A percentile compares a stretch with the other conserved stretches of the same genome.
Evolutionary conservation across 1,284 basidiomycete genomes (phyloP).

Genomic region (Pulchroboletus neoregius): DNA sequence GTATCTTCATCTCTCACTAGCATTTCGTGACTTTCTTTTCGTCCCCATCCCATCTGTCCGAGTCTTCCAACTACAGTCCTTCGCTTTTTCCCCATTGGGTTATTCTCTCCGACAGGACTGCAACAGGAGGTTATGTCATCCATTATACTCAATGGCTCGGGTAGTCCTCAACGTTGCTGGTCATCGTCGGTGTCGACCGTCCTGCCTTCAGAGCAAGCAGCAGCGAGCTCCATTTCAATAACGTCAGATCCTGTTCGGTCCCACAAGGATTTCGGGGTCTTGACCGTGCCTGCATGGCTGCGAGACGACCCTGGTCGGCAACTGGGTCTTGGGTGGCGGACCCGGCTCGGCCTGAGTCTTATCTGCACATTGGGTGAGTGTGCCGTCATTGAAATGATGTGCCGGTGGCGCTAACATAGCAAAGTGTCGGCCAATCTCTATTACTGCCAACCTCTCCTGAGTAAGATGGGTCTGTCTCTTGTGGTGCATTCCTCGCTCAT

Average conservation of each 20-base stretch:
- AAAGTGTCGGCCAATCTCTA: slow-evolving; percentile 63
- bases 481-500: slow-evolving; percentile 6
- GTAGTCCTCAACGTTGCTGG: slow-evolving; percentile 8
- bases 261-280: slow-evolving; percentile 52
- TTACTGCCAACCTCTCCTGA: slow-evolving; percentile 70
- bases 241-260: neutral
- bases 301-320: slow-evolving; percentile 56
- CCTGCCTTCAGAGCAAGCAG: slow-evolving; percentile 8
- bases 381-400: slow-evolving; percentile 37
- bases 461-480: slow-evolving; percentile 35
- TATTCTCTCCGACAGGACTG: neutral
- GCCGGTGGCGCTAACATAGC: neutral
- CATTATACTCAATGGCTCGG: slow-evolving; percentile 16
- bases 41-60: slow-evolving; percentile 1
- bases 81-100: slow-evolving; percentile 5
- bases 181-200: slow-evolving; percentile 18
- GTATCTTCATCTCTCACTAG: neutral
- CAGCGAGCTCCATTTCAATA: neutral
- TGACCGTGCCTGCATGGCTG: slow-evolving; percentile 59
- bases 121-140: neutral
- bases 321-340: slow-evolving; percentile 52
- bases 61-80: slow-evolving; percentile 18
- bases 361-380: slow-evolving; percentile 47
- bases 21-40: neutral
- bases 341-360: slow-evolving; percentile 63